Evolutionary conservation across 2,329 filamentous ascomycete genomes (phyloP), one percentile per base, ranked within the genome.

Genomic region (Dactylellina leptospora): DNA sequence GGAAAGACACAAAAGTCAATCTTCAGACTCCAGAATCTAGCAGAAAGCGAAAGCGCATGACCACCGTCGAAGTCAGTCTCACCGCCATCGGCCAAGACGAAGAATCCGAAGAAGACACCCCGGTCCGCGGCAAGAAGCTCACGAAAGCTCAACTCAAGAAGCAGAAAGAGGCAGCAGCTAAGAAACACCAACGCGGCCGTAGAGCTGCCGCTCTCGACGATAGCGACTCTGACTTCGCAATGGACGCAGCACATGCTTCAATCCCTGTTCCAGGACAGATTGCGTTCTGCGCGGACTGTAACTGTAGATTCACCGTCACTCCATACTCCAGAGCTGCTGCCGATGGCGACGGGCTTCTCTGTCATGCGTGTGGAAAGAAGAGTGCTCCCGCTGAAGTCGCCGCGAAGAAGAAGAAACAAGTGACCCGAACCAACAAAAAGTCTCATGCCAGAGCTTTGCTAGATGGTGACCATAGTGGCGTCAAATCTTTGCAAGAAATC

Each of bases 301-400:
- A 76, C 23, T 74, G 73, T 13, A 71, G 76, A 13, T 77, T 77
- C 27, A 77, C 75, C 1, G 76, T 76, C 9, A 77, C 76, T 20
- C 62, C 75, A 8, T 77, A 77, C 48, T 75, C 73, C 9, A 75
- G 58, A 22, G 45, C 71, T 9, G 47, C 60, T 5, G 42, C 61
- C 6, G 69, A 73, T 27, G 75, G 73, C 10, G 75, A 76, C 20
- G 75, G 76, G 6, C 36, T 77, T 8, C 42, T 77, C 22, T 77
- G 76, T 50, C 59, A 74, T 11, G 25, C 73, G 11, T 77, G 76
- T 50, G 76, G 76, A 3, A 74, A 74, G 53, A 75, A 74, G 48
- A 60, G 38, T 13, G 75, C 72, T 30, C 73, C 72, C 1, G 64
- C 73, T 28, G 70, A 76, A 16, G 73, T 64, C 5, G 58, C 45